These are phyloP conservation scores for Apium graveolens DNA, from an alignment of 129 eudicot species.

Conservation along the genomic window DNA sequence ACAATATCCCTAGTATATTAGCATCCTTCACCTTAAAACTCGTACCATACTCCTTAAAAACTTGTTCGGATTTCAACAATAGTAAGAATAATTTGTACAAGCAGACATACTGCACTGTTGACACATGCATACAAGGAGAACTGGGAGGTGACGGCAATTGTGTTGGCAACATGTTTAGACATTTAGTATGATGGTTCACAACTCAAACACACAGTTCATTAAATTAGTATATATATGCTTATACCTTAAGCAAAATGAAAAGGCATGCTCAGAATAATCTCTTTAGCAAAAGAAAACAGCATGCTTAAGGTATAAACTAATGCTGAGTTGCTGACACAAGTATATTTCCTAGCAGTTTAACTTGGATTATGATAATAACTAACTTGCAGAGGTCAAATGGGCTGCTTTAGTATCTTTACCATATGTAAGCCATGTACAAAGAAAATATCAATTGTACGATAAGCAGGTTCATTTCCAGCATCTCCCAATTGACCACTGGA, in stretches of 20 bases:
- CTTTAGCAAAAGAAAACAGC: not conserved
- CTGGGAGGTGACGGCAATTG: not conserved
- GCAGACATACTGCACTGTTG: not conserved
- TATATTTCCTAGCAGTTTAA: not conserved
- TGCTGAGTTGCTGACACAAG: not conserved
- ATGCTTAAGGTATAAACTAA: not conserved
- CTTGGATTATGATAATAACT: not conserved
- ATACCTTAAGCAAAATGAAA: too few relatives aligned
- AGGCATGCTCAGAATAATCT: not conserved
- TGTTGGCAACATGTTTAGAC: not conserved
- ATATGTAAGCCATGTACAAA: too few relatives aligned
- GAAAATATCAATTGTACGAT: too few relatives aligned
- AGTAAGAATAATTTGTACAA: too few relatives aligned
- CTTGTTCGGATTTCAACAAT: too few relatives aligned
- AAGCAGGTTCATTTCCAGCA: not conserved
- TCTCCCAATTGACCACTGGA: not conserved
- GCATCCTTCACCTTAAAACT: too few relatives aligned
- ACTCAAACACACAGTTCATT: not conserved
- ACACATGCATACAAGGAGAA: not conserved
- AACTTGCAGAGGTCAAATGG: not conserved
- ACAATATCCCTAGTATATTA: too few relatives aligned
- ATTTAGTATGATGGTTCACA: not conserved
- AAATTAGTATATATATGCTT: too few relatives aligned
- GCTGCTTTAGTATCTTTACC: too few relatives aligned
- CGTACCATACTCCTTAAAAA: too few relatives aligned